phyloP scores from a whole-genome alignment of 495 filamentous ascomycete species.

The Tuber borchii region DNA sequence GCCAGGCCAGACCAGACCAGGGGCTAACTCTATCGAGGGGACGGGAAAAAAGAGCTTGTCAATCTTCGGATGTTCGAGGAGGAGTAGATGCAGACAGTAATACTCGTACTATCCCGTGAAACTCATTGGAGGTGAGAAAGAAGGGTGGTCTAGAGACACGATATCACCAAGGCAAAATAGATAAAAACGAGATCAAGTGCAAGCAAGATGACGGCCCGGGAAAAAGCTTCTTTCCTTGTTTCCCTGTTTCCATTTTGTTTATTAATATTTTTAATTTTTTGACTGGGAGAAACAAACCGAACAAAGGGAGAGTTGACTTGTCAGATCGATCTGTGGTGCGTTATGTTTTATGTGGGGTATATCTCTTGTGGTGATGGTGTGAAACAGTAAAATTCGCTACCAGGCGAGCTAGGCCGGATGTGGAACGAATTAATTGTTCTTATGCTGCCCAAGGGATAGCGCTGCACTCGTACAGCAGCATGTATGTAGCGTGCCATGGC shows the following conservation, averaged over 20 bases:
- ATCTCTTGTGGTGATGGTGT: no score
- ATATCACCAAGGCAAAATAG: neutral
- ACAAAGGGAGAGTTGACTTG: neutral
- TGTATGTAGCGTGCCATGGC: neutral
- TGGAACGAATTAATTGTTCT: no score
- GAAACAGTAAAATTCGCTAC: no score
- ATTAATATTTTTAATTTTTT: neutral
- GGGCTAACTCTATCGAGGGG: neutral
- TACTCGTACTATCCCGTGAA: neutral
- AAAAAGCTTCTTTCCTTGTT: neutral
- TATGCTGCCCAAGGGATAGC: no score
- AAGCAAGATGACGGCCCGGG: neutral
- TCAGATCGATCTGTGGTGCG: neutral
- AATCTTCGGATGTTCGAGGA: neutral
- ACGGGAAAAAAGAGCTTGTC: neutral
- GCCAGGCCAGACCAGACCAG: neutral
- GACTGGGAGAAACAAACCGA: neutral
- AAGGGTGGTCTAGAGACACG: neutral
- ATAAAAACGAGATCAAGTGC: neutral
- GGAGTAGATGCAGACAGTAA: neutral
- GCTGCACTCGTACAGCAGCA: neutral
- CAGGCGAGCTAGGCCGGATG: no score
- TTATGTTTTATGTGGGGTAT: neutral
- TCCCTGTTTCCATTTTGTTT: neutral
- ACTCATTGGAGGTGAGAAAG: neutral